These are phyloP conservation scores for Cucurbita argyrosperma DNA, from an alignment of 306 rosid species.

Conservation along the genomic window DNA sequence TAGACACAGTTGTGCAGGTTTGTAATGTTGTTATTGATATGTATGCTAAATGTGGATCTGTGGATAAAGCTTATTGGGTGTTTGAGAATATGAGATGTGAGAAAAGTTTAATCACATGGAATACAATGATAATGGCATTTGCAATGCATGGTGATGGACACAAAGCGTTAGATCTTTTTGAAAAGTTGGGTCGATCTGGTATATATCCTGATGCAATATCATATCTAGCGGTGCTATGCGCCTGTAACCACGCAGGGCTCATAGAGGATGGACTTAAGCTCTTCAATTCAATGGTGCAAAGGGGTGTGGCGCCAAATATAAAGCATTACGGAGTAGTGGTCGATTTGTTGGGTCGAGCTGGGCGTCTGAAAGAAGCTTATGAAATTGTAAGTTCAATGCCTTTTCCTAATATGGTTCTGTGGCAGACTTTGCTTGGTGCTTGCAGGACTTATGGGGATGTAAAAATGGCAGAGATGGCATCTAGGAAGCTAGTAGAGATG, in stretches of 20 bases:
- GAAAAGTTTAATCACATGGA: slow-evolving; percentile 67
- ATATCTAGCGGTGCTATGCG: slow-evolving; percentile 63
- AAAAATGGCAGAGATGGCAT: slow-evolving; percentile 67
- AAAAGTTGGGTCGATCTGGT: slow-evolving; percentile 26
- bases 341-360: slow-evolving; percentile 79
- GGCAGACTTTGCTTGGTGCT: slow-evolving; percentile 91
- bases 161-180: slow-evolving; percentile 53
- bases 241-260: slow-evolving; percentile 74
- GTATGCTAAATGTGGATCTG: slow-evolving; percentile 71
- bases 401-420: slow-evolving; percentile 54
- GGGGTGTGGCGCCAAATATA: slow-evolving; percentile 36
- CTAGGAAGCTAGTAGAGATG: slow-evolving; percentile 59
- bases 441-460: slow-evolving; percentile 71
- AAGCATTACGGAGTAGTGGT: slow-evolving; percentile 79
- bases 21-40: slow-evolving; percentile 82
- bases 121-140: slow-evolving; percentile 74
- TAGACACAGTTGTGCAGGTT: slow-evolving; percentile 48
- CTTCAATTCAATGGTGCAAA: slow-evolving; percentile 37
- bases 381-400: slow-evolving; percentile 47
- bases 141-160: slow-evolving; percentile 61
- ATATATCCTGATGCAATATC: slow-evolving; percentile 47
- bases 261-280: slow-evolving; percentile 63
- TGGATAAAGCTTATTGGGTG: slow-evolving; percentile 47
- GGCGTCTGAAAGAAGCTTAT: slow-evolving; percentile 61
- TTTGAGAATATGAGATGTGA: slow-evolving; percentile 42